Evolutionary conservation across 148 eudicot genomes (phyloP).

Genomic region (Rhododendron ovatum): DNA sequence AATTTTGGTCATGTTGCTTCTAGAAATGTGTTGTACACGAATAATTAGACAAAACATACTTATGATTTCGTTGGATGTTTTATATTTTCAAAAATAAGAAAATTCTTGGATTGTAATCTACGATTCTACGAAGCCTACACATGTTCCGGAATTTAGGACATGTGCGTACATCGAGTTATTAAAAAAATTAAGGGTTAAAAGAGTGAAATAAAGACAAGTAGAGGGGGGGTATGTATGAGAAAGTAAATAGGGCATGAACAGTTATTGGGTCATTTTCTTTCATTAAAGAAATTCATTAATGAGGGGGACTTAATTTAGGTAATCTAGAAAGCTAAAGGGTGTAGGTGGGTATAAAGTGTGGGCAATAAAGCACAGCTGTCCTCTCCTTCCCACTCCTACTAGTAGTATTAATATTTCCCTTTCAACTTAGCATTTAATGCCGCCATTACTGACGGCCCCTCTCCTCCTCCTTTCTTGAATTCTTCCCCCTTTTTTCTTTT

Average conservation of each 20-base stretch:
- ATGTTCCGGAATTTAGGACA: too few relatives aligned
- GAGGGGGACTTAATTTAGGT: not conserved
- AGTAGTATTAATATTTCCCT: not conserved
- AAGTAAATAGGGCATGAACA: not conserved
- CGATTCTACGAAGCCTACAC: too few relatives aligned
- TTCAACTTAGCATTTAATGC: not conserved
- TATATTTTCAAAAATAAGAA: too few relatives aligned
- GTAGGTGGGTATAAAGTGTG: not conserved
- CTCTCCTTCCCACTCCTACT: not conserved
- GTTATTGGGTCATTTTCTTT: not conserved
- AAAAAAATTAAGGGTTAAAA: too few relatives aligned
- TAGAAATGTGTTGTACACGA: too few relatives aligned
- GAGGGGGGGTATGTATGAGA: too few relatives aligned
- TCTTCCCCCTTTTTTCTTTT: not conserved
- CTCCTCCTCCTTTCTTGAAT: not conserved
- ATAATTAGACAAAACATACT: too few relatives aligned
- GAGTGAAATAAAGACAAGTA: too few relatives aligned
- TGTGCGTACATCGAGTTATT: too few relatives aligned
- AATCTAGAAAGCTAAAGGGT: not conserved
- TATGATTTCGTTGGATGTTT: too few relatives aligned
- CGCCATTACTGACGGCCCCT: not conserved
- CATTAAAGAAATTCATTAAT: not conserved
- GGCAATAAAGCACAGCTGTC: not conserved
- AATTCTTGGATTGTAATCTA: too few relatives aligned
- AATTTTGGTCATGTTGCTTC: too few relatives aligned